These are phyloP conservation scores for Podospora pseudopauciseta DNA, from an alignment of 495 filamentous ascomycete species.

Conservation along the genomic window DNA sequence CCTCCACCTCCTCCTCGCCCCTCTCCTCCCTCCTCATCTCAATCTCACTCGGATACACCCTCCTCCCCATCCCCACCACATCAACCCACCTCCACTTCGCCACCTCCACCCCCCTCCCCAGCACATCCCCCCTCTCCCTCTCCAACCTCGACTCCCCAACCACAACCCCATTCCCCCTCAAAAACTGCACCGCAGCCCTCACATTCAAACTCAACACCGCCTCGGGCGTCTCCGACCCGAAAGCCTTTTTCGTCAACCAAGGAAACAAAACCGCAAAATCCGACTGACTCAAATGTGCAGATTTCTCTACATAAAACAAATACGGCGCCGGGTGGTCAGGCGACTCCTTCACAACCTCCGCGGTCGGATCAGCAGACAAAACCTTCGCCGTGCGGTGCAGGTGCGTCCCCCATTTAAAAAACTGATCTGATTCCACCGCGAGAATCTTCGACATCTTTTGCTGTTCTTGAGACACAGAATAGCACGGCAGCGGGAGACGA, in stretches of 20 bases:
- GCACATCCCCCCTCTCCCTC: conserved; percentile 37
- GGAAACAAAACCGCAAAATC: conserved; percentile 80
- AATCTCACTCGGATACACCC: conserved; percentile 22
- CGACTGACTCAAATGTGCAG: conserved; percentile 68
- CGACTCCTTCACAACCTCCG: conserved; percentile 9
- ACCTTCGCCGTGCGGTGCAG: conserved; percentile 56
- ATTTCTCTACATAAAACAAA: conserved; percentile 59
- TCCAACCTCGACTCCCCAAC: conserved; percentile 31
- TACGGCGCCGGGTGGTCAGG: conserved; percentile 38
- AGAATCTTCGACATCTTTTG: conserved; percentile 52
- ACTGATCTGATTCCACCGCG: conserved; percentile 63
- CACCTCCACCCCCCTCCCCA: conserved; percentile 25
- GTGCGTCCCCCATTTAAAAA: conserved; percentile 68
- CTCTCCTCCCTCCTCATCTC: conserved; percentile 11
- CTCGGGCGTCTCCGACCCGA: conserved; percentile 59
- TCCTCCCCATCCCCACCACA: conserved; percentile 40
- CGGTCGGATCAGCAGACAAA: conserved; percentile 50
- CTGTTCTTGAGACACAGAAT: conserved; percentile 35
- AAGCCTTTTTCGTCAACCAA: conserved; percentile 54
- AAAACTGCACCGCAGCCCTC: conserved; percentile 58
- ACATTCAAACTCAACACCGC: conserved; percentile 60
- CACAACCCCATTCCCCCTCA: conserved; percentile 50
- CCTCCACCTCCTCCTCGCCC: conserved; percentile 13
- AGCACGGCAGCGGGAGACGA: conserved; percentile 62
- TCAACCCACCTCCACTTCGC: conserved; percentile 41